Base-by-base conservation (phyloP, 805 yeast genomes). In the Cyberlindnera xishuangbannaensis region DNA sequence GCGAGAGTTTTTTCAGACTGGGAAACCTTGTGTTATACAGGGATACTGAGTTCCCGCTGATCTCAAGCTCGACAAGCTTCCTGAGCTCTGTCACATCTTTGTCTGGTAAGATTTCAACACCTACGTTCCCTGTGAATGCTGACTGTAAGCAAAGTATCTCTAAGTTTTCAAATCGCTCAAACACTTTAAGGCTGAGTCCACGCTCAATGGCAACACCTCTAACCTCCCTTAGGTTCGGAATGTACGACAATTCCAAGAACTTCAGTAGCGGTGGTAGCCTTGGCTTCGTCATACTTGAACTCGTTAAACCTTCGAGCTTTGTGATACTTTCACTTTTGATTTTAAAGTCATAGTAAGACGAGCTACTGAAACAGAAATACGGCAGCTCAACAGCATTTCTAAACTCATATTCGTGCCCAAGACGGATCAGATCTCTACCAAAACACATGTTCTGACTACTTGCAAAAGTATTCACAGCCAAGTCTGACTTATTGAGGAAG, bases 161-260 rank as follows among this genome's bases (percentile, higher is more conserved):
- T 25, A 50, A 29, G 10, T 36, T 27, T 6, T 20, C 14, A 19
- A 42, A 50, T 11, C 27, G 33, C 15, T 42, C 47, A 39, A 50
- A 50, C 14, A 49, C 31, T 22, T 41, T 28, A 11, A 50, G 25
- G 11, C 36, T 30, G 1, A 34, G 3, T 1, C 54, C 55, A 26
- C 45, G 42, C 23, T 49, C 51, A 13, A 50, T 43, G 1, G 53
- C 46, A 11, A 49, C 34, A 4, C 44, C 50, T 5, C 30, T 31
- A 6, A 50, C 34, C 8, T 30, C 20, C 18, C 16, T 30, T 6
- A 50, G 25, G 15, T 46, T 43, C 5, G 53, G 54, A 7, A 50
- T 5, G 7, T 38, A 23, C 3, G 53, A 47, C 8, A 21, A 11
- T 18, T 47, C 28, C 22, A 50, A 34, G 28, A 50, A 49, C 14